phyloP scores from a whole-genome alignment of 2,329 filamentous ascomycete genomes.

The Aspergillus terreus region DNA sequence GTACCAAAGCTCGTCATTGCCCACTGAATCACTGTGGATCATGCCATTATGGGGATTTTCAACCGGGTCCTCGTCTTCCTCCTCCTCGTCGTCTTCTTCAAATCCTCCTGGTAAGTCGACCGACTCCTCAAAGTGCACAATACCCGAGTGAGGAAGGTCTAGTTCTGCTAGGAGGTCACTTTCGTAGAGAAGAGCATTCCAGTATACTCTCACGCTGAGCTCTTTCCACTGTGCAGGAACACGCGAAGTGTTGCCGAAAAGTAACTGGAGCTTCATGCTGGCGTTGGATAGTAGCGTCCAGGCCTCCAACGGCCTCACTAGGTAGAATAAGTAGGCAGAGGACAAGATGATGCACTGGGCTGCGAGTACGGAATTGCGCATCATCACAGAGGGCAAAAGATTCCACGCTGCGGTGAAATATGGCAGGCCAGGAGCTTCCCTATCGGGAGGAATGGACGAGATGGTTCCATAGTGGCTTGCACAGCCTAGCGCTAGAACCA shows the following conservation, averaged over 20 bases:
- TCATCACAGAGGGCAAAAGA: slow-evolving; percentile 73
- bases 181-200: slow-evolving; percentile 78
- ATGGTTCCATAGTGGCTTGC: slow-evolving; percentile 74
- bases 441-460: slow-evolving; percentile 63
- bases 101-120: slow-evolving; percentile 76
- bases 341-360: slow-evolving; percentile 78
- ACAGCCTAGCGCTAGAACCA: slow-evolving; percentile 73
- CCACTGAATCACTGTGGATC: slow-evolving; percentile 53
- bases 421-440: slow-evolving; percentile 70
- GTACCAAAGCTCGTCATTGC: slow-evolving; percentile 79
- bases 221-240: slow-evolving; percentile 69
- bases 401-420: slow-evolving; percentile 81
- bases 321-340: slow-evolving; percentile 77
- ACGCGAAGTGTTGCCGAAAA: slow-evolving; percentile 69
- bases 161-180: slow-evolving; percentile 75
- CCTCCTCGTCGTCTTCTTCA: slow-evolving; percentile 58
- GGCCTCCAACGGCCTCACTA: slow-evolving; percentile 76
- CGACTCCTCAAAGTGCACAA: slow-evolving; percentile 76
- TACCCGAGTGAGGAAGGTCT: slow-evolving; percentile 76
- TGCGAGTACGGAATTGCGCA: slow-evolving; percentile 71
- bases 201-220: slow-evolving; percentile 73
- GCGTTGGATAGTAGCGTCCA: slow-evolving; percentile 78
- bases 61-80: slow-evolving; percentile 13
- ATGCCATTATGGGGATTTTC: slow-evolving; percentile 2
- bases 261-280: slow-evolving; percentile 75